Base-by-base conservation (phyloP, 169 alveolate species). In the Plasmodium reichenowi region DNA sequence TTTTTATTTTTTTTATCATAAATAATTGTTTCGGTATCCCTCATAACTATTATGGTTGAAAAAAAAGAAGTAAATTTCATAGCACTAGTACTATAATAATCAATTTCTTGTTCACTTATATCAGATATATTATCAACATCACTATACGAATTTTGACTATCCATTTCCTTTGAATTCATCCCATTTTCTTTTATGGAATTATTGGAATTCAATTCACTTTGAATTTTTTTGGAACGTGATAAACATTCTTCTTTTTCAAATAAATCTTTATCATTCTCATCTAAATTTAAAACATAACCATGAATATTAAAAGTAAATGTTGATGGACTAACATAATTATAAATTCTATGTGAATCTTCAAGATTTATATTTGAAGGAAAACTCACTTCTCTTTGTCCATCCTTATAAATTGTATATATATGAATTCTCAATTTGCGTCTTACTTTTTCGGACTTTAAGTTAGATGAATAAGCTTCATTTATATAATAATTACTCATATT, bases 61-160 rank as follows among this genome's bases (percentile, higher is more conserved):
- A 80, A 80, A 60, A 80, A 80, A 63, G 90, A 80, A 13, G 90
- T 80, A 15, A 80, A 80, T 80, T 80, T 80, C 90, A 80, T 80
- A 68, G 22, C 83, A 80, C 32, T 80, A 47, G 90, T 80, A 63
- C 70, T 80, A 29, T 56, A 68, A 63, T 80, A 68, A 63, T 80
- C 90, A 67, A 80, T 68, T 32, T 32, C 45, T 4, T 80, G 54
- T 62, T 80, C 90, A 80, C 58, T 68, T 26, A 5, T 56, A 48
- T 67, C 71, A 26, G 85, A 80, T 20, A 48, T 20, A 54, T 80
- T 80, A 68, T 48, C 90, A n/a, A 68, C 56, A 22, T 80, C 85
- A 47, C 78, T 54, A 62, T 58, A 66, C 56, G 90, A 80, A 70
- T 60, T 47, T 80, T 66, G 58, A 59, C 83, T 67, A 13, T 54